Base-by-base conservation (phyloP, 148 eudicot species). In the Diospyros kaki region DNA sequence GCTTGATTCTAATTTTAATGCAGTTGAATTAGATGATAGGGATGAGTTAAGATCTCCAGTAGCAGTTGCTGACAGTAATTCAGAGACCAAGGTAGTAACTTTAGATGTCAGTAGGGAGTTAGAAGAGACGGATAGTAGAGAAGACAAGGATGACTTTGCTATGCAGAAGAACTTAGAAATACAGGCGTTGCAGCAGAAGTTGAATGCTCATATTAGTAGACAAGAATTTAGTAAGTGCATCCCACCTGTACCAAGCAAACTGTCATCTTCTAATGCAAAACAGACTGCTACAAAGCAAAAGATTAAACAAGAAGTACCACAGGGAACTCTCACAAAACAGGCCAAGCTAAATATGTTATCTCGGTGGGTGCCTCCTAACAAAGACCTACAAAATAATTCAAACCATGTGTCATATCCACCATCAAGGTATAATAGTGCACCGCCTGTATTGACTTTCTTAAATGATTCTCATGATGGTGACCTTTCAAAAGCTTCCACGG, bases 351-450 rank as follows among this genome's bases (percentile, higher is more conserved):
- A 81, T 83, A 72, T 79, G 64, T 96, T 87, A 66, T 91, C 90
- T 61, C 79, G 87, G 53, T 95, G 98, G 98, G 89, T 91, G 71
- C 94, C 94, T 72, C 79, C 94, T 59, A 89, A 91, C 77, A 91
- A 87, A 84, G 98, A 92, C 42, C 82, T 89, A 68, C 87, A 86
- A 77, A 87, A 93, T 56, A 87, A 86, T 72, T 89, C 94, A n/a
- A 87, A 89, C 97, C 97, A 91, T 76, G 87, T 91, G 9, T 84
- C 84, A 7, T 91, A 89, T 83, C 98, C 94, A 28, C 90, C 88
- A 66, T 78, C 52, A 48, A 48, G 94, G 77, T 73, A 84, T 76
- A 84, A 86, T 65, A 91, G 91, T 80, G 89, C 93, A 69, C 99
- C 97, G 18, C 83, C 89, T 60, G 75, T 79, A 38, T 67, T 87